Base-by-base conservation (phyloP, 306 rosid genomes). In the Trichosanthes cucumerina region DNA sequence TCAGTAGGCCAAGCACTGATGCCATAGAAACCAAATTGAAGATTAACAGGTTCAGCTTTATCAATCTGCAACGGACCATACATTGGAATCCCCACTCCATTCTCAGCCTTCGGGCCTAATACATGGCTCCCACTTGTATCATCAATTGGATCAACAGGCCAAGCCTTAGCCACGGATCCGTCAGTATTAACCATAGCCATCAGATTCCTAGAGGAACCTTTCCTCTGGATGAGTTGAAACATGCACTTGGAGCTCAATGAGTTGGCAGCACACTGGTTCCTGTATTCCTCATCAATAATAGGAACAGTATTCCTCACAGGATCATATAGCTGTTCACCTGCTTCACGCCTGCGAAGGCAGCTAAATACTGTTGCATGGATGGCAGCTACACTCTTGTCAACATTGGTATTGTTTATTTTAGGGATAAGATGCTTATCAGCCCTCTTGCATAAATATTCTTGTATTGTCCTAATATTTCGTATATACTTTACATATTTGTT, bases 371-470 rank as follows among this genome's bases (percentile, higher is more conserved):
- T 95, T 38, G 99, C 99, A 82, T 95, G 99, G 82, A 95, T 95
- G 60, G 97, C 96, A 81, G 97, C 99, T 28, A 95, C 99, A 69
- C 99, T 95, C 92, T 91, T 95, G 80, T 95, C 99, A 83, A 95
- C 99, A 85, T 95, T 95, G 36, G 99, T 95, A 60, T 95, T 95
- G 88, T 95, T 95, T 81, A 95, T 88, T 91, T 95, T 95, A 79
- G 99, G 99, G 81, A 95, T 96, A 59, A 95, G 90, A 86, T 95
- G 97, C 89, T 95, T 95, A 79, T 92, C 99, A 62, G 99, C 99
- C 81, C 97, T 88, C 87, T 92, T 90, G 81, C 97, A 91, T 74
- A 95, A 95, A 84, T 95, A 95, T 74, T 95, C 99, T 87, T 95
- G 99, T 75, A 95, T 95, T 77, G 99, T 89, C 76, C 99, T 87